These are phyloP conservation scores for Rhazya stricta DNA, from an alignment of 257 asterid genomes.

Conservation along the genomic window DNA sequence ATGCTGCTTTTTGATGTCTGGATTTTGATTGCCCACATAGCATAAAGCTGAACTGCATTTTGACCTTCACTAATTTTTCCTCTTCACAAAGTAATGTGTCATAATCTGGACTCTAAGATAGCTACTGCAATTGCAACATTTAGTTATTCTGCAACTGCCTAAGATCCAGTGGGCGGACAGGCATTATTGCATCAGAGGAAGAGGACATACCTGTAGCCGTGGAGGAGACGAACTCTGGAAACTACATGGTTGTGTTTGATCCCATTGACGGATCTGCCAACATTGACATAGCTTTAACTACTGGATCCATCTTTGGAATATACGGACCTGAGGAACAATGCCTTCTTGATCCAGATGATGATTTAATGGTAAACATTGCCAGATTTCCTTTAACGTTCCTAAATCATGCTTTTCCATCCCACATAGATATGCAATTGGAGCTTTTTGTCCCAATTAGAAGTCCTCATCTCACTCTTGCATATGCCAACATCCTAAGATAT, in stretches of 20 bases:
- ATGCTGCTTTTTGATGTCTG: no score
- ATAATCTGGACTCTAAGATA: not conserved
- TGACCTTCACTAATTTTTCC: no score
- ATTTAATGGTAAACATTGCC: slow-evolving; percentile 38
- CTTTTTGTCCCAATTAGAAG: not conserved
- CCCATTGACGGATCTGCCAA: slow-evolving; percentile 90
- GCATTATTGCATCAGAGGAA: slow-evolving; percentile 88
- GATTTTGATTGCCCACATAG: not conserved
- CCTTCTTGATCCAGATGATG: slow-evolving; percentile 52
- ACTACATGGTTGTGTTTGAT: slow-evolving; percentile 80
- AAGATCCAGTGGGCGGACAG: slow-evolving; percentile 78
- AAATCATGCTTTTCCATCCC: not conserved
- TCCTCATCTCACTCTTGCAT: not conserved
- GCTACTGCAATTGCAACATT: not conserved
- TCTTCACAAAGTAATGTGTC: not conserved
- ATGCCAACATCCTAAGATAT: not conserved
- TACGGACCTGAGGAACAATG: slow-evolving; percentile 67
- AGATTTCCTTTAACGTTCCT: not conserved
- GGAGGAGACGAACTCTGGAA: slow-evolving; percentile 81
- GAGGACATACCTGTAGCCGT: slow-evolving; percentile 86
- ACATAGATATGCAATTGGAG: not conserved
- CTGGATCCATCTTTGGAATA: slow-evolving; percentile 83
- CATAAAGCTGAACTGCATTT: no score
- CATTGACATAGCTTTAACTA: slow-evolving; percentile 69
- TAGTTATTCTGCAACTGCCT: slow-evolving; percentile 74